A percentile compares a stretch with the other conserved stretches of the same genome.
phyloP scores from a whole-genome alignment of 2,329 filamentous ascomycete species.

The Didymella pomorum region DNA sequence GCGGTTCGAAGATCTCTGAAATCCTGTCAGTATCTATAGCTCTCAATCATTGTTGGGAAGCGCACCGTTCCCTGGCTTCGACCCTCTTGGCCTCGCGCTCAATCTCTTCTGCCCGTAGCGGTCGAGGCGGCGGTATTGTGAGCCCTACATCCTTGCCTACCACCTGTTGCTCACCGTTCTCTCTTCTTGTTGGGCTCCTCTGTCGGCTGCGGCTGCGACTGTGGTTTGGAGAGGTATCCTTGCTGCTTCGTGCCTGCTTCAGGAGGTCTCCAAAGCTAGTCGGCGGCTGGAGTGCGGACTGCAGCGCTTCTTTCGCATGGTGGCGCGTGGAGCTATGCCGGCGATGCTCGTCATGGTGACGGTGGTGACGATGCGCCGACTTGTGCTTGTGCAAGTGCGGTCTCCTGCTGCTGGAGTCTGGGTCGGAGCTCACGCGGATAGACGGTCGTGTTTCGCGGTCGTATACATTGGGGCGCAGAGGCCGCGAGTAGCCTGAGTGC shows the following conservation, averaged over 20 bases:
- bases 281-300: slow-evolving; percentile 55
- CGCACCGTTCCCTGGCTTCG: slow-evolving; percentile 51
- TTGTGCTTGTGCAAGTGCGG: slow-evolving; percentile 31
- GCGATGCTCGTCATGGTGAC: slow-evolving; percentile 37
- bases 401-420: slow-evolving; percentile 20
- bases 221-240: slow-evolving; percentile 40
- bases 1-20: slow-evolving; percentile 51
- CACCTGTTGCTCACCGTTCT: slow-evolving; percentile 7
- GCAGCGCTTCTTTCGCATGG: slow-evolving; percentile 54
- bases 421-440: slow-evolving; percentile 39
- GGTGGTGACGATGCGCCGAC: slow-evolving; percentile 39
- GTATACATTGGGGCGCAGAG: slow-evolving; percentile 37
- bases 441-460: slow-evolving; percentile 30
- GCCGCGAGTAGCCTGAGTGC: slow-evolving; percentile 28
- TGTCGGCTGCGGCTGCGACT: slow-evolving; percentile 41
- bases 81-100: slow-evolving; percentile 46
- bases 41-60: not conserved
- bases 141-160: slow-evolving; percentile 17
- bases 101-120: slow-evolving; percentile 52
- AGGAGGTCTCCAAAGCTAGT: slow-evolving; percentile 56
- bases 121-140: slow-evolving; percentile 31
- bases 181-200: slow-evolving; percentile 5
- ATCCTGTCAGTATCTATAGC: slow-evolving; percentile 26
- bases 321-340: slow-evolving; percentile 40
- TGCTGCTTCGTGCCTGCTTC: slow-evolving; percentile 47